phyloP scores from a whole-genome alignment of 177 flowering plant genomes.

The Telopea speciosissima region DNA sequence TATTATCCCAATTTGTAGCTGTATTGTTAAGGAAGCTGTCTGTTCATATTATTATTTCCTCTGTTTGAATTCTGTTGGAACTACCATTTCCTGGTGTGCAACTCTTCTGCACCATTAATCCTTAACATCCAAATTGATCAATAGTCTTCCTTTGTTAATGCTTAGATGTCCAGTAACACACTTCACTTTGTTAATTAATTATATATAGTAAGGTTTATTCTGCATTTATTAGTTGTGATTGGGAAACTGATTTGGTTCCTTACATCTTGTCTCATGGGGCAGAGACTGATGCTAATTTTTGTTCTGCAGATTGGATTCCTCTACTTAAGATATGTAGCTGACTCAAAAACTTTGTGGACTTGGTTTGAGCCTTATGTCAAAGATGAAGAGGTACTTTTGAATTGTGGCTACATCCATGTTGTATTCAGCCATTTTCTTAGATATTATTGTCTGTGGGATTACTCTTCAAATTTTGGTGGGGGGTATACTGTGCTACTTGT shows the following conservation, averaged over 20 bases:
- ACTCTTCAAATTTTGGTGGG: neutral
- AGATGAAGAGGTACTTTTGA: constrained; percentile 74
- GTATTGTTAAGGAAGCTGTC: neutral
- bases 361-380: constrained; percentile 89
- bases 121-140: neutral
- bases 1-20: neutral
- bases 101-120: neutral
- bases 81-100: neutral
- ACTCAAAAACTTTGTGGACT: constrained; percentile 89
- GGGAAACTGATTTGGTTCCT: neutral
- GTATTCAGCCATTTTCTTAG: neutral
- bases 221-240: neutral
- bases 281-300: neutral
- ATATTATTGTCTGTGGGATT: neutral
- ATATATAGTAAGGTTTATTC: neutral
- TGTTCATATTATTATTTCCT: neutral
- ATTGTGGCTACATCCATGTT: too few relatives aligned
- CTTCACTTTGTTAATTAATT: neutral
- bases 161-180: neutral
- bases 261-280: neutral
- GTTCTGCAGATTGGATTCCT: constrained; percentile 84
- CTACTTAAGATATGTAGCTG: constrained; percentile 84
- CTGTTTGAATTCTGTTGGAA: neutral
- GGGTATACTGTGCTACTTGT: too few relatives aligned
- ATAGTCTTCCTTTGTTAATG: neutral